phyloP scores from a whole-genome alignment of 2,329 filamentous ascomycete species.

The Fragosphaeria purpurea region DNA sequence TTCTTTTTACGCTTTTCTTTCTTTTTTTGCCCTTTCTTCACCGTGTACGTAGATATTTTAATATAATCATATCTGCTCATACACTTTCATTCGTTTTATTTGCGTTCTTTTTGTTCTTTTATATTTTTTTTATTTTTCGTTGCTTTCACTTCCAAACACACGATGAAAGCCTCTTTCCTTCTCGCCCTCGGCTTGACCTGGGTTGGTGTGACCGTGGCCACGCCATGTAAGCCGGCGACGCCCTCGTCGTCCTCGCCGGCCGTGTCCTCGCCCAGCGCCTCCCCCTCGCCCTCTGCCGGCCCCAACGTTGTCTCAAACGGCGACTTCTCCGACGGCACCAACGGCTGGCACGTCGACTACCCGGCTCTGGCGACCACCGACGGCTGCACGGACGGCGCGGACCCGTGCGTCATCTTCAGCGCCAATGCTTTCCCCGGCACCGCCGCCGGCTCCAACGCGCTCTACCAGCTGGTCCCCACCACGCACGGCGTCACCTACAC shows the following conservation, averaged over 20 bases:
- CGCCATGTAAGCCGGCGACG: background rate
- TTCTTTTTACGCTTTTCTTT: too few species aligned
- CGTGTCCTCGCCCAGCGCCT: background rate
- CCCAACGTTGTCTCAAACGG: background rate
- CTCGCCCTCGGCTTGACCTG: slow-evolving; percentile 1
- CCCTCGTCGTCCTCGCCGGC: background rate
- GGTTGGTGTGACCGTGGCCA: background rate
- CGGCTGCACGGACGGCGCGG: background rate
- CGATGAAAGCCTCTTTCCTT: slow-evolving; percentile 1
- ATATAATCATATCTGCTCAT: too few species aligned
- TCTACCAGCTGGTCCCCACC: too few species aligned
- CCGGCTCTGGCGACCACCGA: background rate
- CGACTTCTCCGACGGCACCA: background rate
- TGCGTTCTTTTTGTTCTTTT: background rate
- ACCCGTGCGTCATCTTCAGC: too few species aligned
- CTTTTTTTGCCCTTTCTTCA: too few species aligned
- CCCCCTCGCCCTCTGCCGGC: background rate
- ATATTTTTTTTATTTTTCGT: background rate
- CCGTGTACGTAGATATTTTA: too few species aligned
- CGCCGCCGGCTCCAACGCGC: too few species aligned
- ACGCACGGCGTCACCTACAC: too few species aligned
- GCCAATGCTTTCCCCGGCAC: too few species aligned
- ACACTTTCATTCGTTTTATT: too few species aligned
- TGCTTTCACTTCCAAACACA: background rate
- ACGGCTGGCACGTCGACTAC: background rate